Evolutionary conservation across 2,329 filamentous ascomycete species (phyloP).

Genomic region (Grosmannia clavigera): DNA sequence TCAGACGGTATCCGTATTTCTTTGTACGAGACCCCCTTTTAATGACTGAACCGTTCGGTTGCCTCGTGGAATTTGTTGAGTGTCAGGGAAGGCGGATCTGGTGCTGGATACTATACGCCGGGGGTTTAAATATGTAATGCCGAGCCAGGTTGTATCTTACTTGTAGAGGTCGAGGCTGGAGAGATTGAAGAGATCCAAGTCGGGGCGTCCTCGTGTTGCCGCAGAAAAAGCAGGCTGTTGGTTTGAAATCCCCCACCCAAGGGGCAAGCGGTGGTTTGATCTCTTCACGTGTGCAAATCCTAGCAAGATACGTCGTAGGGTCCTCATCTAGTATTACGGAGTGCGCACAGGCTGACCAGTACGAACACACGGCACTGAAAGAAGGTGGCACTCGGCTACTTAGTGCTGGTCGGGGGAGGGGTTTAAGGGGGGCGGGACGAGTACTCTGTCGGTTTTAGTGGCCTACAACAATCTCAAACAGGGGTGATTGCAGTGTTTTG

Average conservation of each 20-base stretch:
- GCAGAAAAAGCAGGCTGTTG: neutral
- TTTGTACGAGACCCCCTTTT: neutral
- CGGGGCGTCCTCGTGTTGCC: neutral
- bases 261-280: neutral
- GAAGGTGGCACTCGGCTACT: neutral
- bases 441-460: neutral
- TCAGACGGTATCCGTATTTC: neutral
- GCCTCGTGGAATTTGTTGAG: neutral
- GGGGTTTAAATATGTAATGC: no score
- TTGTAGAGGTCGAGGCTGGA: neutral
- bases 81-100: neutral
- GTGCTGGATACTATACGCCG: neutral
- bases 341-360: neutral
- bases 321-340: no score
- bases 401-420: neutral
- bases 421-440: no score
- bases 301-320: no score
- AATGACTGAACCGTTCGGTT: neutral
- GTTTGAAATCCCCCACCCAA: neutral
- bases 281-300: neutral
- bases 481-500: neutral
- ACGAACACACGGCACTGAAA: neutral
- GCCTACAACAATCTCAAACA: neutral
- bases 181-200: neutral
- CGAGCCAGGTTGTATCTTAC: no score